Evolutionary conservation across 2,329 filamentous ascomycete genomes (phyloP).

Genomic region (Paracamarosporium sp.): DNA sequence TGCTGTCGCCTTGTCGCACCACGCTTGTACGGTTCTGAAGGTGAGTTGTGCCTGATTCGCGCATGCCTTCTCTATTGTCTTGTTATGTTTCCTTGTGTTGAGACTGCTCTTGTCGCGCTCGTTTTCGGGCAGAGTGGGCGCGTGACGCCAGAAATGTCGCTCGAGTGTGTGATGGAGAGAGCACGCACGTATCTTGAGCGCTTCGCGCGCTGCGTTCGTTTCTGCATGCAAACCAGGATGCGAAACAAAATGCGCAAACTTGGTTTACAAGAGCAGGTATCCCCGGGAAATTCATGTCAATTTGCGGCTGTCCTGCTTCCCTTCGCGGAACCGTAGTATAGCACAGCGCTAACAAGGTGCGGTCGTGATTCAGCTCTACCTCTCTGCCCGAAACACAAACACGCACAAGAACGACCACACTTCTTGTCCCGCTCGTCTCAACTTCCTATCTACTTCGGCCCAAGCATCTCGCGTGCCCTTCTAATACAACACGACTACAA

Average conservation of each 20-base stretch:
- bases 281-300: too few relatives aligned
- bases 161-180: not conserved
- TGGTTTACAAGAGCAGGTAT: too few relatives aligned
- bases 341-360: constrained; percentile 2
- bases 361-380: constrained; percentile 6
- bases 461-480: too few relatives aligned
- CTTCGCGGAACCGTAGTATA: not conserved
- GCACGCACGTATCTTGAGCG: constrained; percentile 4
- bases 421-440: too few relatives aligned
- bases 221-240: not conserved
- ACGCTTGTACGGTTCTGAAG: constrained; percentile 1
- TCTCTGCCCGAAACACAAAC: not conserved
- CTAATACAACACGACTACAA: not conserved
- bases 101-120: not conserved
- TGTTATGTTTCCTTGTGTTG: not conserved
- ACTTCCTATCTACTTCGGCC: too few relatives aligned
- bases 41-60: constrained; percentile 17
- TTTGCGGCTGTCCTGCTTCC: too few relatives aligned
- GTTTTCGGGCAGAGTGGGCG: not conserved
- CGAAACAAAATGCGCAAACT: not conserved
- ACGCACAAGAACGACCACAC: not conserved
- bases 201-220: constrained; percentile 4
- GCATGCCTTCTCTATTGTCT: constrained; percentile 1
- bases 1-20: constrained; percentile 15
- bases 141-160: constrained; percentile 7